Evolutionary conservation across 108 stramenopile species (phyloP).

Genomic region (Skeletonema potamos): DNA sequence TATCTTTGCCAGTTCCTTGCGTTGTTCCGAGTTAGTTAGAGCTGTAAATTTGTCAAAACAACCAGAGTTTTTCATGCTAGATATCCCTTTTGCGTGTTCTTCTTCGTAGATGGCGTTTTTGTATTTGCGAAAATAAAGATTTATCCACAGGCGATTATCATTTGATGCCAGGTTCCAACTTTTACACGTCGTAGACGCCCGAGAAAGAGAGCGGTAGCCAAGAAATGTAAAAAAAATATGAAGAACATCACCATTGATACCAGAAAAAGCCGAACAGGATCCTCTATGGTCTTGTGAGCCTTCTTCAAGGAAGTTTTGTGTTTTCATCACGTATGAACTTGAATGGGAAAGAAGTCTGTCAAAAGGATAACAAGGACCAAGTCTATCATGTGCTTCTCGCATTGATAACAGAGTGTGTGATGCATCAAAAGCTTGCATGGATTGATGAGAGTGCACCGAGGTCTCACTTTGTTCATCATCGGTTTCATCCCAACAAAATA

Average conservation of each 20-base stretch:
- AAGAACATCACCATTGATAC: slow-evolving; percentile 18
- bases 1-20: neutral
- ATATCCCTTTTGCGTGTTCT: slow-evolving; percentile 3
- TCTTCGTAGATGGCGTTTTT: slow-evolving; percentile 18
- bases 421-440: neutral
- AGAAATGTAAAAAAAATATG: slow-evolving; percentile 22
- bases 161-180: slow-evolving; percentile 19
- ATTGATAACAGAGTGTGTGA: slow-evolving; percentile 15
- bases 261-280: neutral
- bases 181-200: slow-evolving; percentile 31
- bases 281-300: neutral
- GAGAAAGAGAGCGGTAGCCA: slow-evolving; percentile 38
- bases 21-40: neutral
- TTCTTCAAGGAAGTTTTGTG: neutral
- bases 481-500: slow-evolving; percentile 26
- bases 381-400: slow-evolving; percentile 23
- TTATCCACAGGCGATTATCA: slow-evolving; percentile 17
- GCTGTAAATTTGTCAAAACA: neutral
- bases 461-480: slow-evolving; percentile 1
- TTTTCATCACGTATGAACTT: slow-evolving; percentile 1
- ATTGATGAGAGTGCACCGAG: neutral
- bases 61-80: neutral
- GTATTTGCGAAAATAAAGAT: slow-evolving; percentile 37
- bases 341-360: slow-evolving; percentile 24
- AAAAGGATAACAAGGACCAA: slow-evolving; percentile 15